phyloP scores from a whole-genome alignment of 2,329 filamentous ascomycete genomes.

The Fusarium duplospermum region DNA sequence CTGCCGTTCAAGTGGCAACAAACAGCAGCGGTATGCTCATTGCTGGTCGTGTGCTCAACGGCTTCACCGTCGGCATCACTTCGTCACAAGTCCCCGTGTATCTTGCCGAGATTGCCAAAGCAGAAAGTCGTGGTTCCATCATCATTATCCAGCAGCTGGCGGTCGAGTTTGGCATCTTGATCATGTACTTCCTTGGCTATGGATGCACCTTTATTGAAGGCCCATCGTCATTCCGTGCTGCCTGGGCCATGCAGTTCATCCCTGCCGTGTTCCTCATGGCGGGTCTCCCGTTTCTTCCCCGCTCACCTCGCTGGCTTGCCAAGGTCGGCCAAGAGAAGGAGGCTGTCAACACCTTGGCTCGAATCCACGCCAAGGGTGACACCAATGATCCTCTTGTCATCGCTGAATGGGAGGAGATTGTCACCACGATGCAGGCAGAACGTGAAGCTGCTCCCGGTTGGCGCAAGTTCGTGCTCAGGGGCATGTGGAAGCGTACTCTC shows the following conservation, averaged over 20 bases:
- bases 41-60: slow-evolving; percentile 68
- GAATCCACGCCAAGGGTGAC: neutral
- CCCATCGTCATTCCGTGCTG: neutral
- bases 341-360: neutral
- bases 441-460: neutral
- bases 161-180: neutral
- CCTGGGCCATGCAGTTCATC: slow-evolving; percentile 9
- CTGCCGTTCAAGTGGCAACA: slow-evolving; percentile 28
- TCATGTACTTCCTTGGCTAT: slow-evolving; percentile 63
- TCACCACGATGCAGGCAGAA: neutral
- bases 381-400: neutral
- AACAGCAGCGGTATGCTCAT: slow-evolving; percentile 57
- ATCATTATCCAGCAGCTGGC: slow-evolving; percentile 78
- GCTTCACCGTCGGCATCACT: slow-evolving; percentile 69
- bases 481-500: neutral
- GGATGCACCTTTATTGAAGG: slow-evolving; percentile 58
- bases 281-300: neutral
- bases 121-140: slow-evolving; percentile 67
- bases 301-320: slow-evolving; percentile 9
- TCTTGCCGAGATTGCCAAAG: slow-evolving; percentile 69
- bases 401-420: neutral
- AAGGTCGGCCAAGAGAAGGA: slow-evolving; percentile 3
- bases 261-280: neutral
- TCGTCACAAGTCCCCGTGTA: slow-evolving; percentile 75
- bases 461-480: neutral